Evolutionary conservation across 2,329 filamentous ascomycete species (phyloP).

Genomic region (Talaromyces pinophilus): DNA sequence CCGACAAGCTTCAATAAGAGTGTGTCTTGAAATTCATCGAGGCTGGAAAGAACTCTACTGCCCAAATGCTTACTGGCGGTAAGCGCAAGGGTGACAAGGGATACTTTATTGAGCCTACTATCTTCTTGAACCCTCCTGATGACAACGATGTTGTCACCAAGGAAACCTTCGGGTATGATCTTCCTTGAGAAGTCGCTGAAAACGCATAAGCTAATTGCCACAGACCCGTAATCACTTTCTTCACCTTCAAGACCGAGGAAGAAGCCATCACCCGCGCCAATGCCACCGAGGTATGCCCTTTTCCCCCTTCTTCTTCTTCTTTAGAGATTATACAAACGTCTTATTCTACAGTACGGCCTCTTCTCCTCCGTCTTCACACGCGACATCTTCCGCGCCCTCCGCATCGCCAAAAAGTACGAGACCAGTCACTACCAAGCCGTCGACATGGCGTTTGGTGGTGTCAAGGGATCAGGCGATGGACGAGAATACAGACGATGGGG

Average conservation of each 20-base stretch:
- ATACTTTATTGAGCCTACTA: slow-evolving; percentile 77
- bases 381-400: slow-evolving; percentile 64
- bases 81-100: slow-evolving; percentile 72
- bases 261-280: slow-evolving; percentile 72
- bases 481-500: slow-evolving; percentile 19
- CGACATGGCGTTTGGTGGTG: slow-evolving; percentile 24
- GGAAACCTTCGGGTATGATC: slow-evolving; percentile 72
- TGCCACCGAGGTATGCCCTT: slow-evolving; percentile 50
- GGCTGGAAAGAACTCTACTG: slow-evolving; percentile 62
- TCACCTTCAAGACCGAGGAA: slow-evolving; percentile 55
- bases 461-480: slow-evolving; percentile 24
- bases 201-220: slow-evolving; percentile 58
- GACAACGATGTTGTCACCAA: slow-evolving; percentile 66
- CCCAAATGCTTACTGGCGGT: slow-evolving; percentile 63
- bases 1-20: slow-evolving; percentile 77
- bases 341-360: not conserved
- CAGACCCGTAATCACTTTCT: slow-evolving; percentile 6
- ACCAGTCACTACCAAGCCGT: slow-evolving; percentile 9
- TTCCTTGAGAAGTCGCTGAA: not conserved
- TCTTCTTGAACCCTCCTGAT: slow-evolving; percentile 52
- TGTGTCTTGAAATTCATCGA: slow-evolving; percentile 72
- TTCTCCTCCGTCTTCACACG: slow-evolving; percentile 51
- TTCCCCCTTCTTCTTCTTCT: not conserved
- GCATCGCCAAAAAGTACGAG: slow-evolving; percentile 48
- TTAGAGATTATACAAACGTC: not conserved